Evolutionary conservation across 139 green algal genomes (phyloP).

Genomic region (Gonium pectorale): DNA sequence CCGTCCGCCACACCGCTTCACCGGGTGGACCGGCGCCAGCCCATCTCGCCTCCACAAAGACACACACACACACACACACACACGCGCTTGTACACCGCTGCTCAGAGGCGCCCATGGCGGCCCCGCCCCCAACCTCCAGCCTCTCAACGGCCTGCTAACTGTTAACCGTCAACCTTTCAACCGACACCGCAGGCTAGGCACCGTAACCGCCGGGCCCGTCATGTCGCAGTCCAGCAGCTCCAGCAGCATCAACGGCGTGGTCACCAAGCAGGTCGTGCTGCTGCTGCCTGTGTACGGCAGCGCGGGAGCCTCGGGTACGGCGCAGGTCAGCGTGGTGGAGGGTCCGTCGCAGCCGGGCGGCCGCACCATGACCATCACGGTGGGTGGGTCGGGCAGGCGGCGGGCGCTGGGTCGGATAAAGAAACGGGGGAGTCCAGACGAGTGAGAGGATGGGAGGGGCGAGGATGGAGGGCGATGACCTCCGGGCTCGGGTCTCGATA

Average conservation of each 20-base stretch:
- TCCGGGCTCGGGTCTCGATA: too few species aligned
- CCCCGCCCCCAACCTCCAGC: neutral
- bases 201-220: constrained; percentile 41
- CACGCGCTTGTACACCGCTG: too few species aligned
- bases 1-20: too few species aligned
- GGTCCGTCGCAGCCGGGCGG: constrained; percentile 5
- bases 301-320: constrained; percentile 1
- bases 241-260: constrained; percentile 46
- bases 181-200: constrained; percentile 10
- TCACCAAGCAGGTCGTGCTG: constrained; percentile 45
- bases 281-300: constrained; percentile 51
- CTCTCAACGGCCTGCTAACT: neutral
- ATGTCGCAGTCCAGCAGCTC: constrained; percentile 44
- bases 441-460: too few species aligned
- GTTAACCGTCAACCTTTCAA: neutral
- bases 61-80: too few species aligned
- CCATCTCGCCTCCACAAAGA: too few species aligned
- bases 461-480: too few species aligned
- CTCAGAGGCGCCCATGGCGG: too few species aligned
- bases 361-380: constrained; percentile 9
- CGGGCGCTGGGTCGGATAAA: too few species aligned
- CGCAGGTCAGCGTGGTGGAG: constrained; percentile 15
- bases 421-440: too few species aligned
- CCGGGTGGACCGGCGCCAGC: too few species aligned
- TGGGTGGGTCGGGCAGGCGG: neutral